Evolutionary conservation across 495 filamentous ascomycete genomes (phyloP).

Genomic region (Patellaria atrata): DNA sequence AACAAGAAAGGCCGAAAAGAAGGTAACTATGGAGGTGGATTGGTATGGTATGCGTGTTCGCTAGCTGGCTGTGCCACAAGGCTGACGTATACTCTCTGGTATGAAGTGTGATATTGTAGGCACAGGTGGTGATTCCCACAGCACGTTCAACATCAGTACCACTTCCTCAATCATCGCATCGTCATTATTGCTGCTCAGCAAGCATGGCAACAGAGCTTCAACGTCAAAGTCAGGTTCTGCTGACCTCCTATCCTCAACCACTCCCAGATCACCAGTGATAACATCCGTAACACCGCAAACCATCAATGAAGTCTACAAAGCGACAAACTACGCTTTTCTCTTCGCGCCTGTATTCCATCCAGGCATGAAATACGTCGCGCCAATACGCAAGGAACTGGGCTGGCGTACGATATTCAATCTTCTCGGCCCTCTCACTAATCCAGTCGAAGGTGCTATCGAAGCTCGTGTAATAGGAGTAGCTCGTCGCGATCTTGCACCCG

Average conservation of each 20-base stretch:
- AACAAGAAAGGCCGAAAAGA: slow-evolving; percentile 40
- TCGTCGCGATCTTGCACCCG: slow-evolving; percentile 64
- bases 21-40: slow-evolving; percentile 43
- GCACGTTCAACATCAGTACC: slow-evolving; percentile 95
- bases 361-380: slow-evolving; percentile 74
- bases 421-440: slow-evolving; percentile 83
- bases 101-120: slow-evolving; percentile 87
- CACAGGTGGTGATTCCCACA: slow-evolving; percentile 89
- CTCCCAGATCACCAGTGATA: slow-evolving; percentile 56
- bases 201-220: slow-evolving; percentile 93
- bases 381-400: slow-evolving; percentile 68
- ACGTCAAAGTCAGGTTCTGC: slow-evolving; percentile 93
- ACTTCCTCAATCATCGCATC: slow-evolving; percentile 87
- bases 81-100: slow-evolving; percentile 3
- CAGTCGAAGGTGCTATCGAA: slow-evolving; percentile 62
- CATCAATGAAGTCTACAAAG: slow-evolving; percentile 52
- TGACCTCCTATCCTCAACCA: slow-evolving; percentile 65
- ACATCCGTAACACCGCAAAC: slow-evolving; percentile 53
- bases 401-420: slow-evolving; percentile 96
- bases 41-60: slow-evolving; percentile 19
- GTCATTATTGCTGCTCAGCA: slow-evolving; percentile 64
- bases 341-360: slow-evolving; percentile 96
- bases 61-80: background rate
- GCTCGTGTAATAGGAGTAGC: slow-evolving; percentile 85
- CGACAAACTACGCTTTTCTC: slow-evolving; percentile 84